phyloP scores from a whole-genome alignment of 2,329 filamentous ascomycete genomes.

The Aaosphaeria arxii region DNA sequence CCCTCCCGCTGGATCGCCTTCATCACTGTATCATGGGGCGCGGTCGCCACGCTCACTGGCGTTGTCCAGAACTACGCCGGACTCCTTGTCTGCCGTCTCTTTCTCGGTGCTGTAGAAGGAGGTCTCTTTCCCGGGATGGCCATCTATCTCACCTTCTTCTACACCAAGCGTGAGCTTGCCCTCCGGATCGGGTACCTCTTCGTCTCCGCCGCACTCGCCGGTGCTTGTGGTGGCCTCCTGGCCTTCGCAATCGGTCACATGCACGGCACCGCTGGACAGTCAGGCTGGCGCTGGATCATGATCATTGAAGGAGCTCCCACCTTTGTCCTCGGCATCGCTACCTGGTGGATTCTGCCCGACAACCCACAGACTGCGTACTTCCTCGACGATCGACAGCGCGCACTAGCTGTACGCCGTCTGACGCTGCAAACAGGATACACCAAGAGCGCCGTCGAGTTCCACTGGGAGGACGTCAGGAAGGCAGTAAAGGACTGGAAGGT shows the following conservation, averaged over 20 bases:
- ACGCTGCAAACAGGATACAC: slow-evolving; percentile 49
- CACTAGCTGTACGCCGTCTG: slow-evolving; percentile 53
- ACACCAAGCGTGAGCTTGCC: slow-evolving; percentile 70
- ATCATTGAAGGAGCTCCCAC: slow-evolving; percentile 57
- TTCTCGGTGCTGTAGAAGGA: slow-evolving; percentile 68
- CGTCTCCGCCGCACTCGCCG: slow-evolving; percentile 66
- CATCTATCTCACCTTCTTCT: slow-evolving; percentile 72
- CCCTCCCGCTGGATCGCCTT: slow-evolving; percentile 54
- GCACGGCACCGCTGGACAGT: slow-evolving; percentile 62
- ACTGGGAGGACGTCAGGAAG: slow-evolving; percentile 62
- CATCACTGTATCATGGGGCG: slow-evolving; percentile 58
- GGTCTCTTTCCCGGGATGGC: slow-evolving; percentile 68
- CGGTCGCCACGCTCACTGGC: slow-evolving; percentile 65
- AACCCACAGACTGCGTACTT: slow-evolving; percentile 64
- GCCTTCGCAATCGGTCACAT: slow-evolving; percentile 73
- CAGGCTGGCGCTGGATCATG: slow-evolving; percentile 73
- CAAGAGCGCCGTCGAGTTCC: slow-evolving; percentile 51
- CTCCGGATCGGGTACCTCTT: slow-evolving; percentile 72
- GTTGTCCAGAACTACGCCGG: slow-evolving; percentile 63
- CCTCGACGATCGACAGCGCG: slow-evolving; percentile 57
- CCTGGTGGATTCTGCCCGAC: slow-evolving; percentile 62
- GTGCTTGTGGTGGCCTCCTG: slow-evolving; percentile 68
- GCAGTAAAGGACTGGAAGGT: slow-evolving; percentile 75
- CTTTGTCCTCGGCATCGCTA: slow-evolving; percentile 54
- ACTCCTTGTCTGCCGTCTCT: slow-evolving; percentile 65